phyloP scores from a whole-genome alignment of 257 asterid species.

The Orobanche coerulescens region DNA sequence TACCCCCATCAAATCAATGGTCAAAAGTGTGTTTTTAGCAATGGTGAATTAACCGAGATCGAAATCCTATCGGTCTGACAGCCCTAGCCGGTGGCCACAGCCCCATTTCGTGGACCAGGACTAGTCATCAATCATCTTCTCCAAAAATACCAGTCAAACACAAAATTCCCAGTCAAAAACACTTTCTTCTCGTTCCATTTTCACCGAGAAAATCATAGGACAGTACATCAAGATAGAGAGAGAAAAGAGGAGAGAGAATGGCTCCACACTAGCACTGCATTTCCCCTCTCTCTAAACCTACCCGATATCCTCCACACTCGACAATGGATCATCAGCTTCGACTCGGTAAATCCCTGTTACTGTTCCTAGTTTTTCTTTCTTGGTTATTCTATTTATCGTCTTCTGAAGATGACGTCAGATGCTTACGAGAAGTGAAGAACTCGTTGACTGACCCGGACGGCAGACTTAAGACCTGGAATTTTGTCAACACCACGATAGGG shows the following conservation, averaged over 20 bases:
- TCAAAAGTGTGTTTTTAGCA: too few relatives aligned
- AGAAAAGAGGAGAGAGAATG: constrained; percentile 10
- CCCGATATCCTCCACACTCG: not conserved
- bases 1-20: too few relatives aligned
- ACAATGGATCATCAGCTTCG: constrained; percentile 22
- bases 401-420: constrained; percentile 48
- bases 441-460: constrained; percentile 45
- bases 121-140: constrained; percentile 4
- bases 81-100: too few relatives aligned
- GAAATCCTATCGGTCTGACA: too few relatives aligned
- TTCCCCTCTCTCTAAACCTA: not conserved
- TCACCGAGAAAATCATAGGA: constrained; percentile 1
- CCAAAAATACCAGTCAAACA: constrained; percentile 21
- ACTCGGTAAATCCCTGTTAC: constrained; percentile 16
- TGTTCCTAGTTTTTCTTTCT: constrained; percentile 11
- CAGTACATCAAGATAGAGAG: too few relatives aligned
- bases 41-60: too few relatives aligned
- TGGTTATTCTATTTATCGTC: constrained; percentile 2
- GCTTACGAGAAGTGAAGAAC: constrained; percentile 36
- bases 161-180: constrained; percentile 2
- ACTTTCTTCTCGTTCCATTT: not conserved
- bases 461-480: constrained; percentile 39
- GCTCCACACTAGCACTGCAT: constrained; percentile 10
- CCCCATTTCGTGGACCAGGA: too few relatives aligned
- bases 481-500: constrained; percentile 37